Evolutionary conservation across 495 filamentous ascomycete species (phyloP).

Genomic region (Glonium stellatum): DNA sequence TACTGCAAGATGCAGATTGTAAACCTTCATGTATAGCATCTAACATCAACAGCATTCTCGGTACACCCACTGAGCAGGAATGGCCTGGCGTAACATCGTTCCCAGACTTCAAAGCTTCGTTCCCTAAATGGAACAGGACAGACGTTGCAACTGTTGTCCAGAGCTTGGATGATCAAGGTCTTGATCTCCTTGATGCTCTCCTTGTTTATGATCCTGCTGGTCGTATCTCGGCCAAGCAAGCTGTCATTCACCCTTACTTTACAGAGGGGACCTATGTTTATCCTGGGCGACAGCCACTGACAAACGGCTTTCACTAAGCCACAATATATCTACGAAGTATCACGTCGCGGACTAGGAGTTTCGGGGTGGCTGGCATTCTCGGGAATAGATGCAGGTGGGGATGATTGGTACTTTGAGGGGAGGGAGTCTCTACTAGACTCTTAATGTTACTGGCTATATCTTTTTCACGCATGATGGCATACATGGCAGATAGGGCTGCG

Average conservation of each 20-base stretch:
- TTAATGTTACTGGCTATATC: not conserved
- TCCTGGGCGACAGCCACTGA: not conserved
- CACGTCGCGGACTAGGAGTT: not conserved
- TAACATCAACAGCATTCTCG: conserved; percentile 58
- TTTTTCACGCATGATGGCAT: conserved; percentile 1
- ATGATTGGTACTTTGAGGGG: not conserved
- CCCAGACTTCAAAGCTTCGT: conserved; percentile 94
- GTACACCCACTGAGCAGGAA: conserved; percentile 77
- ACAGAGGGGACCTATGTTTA: conserved; percentile 33
- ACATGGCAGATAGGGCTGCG: not conserved
- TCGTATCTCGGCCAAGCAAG: conserved; percentile 92
- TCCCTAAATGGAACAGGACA: conserved; percentile 91
- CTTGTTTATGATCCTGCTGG: conserved; percentile 92
- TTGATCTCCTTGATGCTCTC: conserved; percentile 78
- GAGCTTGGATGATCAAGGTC: conserved; percentile 64
- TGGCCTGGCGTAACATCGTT: conserved; percentile 98
- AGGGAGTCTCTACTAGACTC: not conserved
- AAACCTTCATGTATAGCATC: not conserved
- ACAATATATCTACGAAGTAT: not conserved
- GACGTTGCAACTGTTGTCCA: conserved; percentile 49
- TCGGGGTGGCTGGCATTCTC: not conserved
- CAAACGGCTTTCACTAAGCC: conserved; percentile 18
- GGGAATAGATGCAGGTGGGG: not conserved
- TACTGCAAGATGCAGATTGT: not conserved
- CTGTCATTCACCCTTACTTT: conserved; percentile 89